A percentile compares a stretch with the other conserved stretches of the same genome.
Conservation (phyloP, 2,329 filamentous ascomycete genomes). For the Arachnomyces sp. region DNA sequence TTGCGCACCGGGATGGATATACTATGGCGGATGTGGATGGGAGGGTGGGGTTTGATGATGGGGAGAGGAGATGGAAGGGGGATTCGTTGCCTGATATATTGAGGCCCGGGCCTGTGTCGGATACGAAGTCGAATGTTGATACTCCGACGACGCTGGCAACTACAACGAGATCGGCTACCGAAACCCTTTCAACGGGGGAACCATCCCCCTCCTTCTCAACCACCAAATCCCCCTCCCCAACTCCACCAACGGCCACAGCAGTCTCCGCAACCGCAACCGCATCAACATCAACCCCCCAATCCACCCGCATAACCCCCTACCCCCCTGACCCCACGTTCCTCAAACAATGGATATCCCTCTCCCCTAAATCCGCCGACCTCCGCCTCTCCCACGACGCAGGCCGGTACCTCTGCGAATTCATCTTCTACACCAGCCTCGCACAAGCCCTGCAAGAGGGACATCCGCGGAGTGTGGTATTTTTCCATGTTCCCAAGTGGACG, state of each 20-base stretch:
- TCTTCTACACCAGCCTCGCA: slow-evolving; percentile 62
- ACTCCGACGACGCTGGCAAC: background rate
- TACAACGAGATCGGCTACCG: background rate
- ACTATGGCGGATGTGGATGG: slow-evolving; percentile 61
- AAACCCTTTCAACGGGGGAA: background rate
- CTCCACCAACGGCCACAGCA: slow-evolving; percentile 5
- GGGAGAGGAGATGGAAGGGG: slow-evolving; percentile 47
- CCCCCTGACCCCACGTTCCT: slow-evolving; percentile 28
- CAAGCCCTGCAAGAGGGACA: slow-evolving; percentile 22
- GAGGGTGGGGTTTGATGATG: slow-evolving; percentile 30
- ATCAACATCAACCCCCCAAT: slow-evolving; percentile 1
- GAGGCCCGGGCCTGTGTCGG: slow-evolving; percentile 34
- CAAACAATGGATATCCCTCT: slow-evolving; percentile 25
- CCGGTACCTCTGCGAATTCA: slow-evolving; percentile 69
- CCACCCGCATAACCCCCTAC: slow-evolving; percentile 15
- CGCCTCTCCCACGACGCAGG: slow-evolving; percentile 62
- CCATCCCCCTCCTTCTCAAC: background rate
- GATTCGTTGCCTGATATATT: slow-evolving; percentile 45
- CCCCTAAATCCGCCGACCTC: slow-evolving; percentile 28
- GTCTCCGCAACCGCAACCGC: background rate
- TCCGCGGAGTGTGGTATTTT: slow-evolving; percentile 51
- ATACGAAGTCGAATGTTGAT: slow-evolving; percentile 3
- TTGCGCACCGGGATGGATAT: slow-evolving; percentile 66
- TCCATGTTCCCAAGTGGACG: slow-evolving; percentile 61
- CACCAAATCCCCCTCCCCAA: background rate